Base-by-base conservation (phyloP, 2,329 filamentous ascomycete genomes). In the Aschersonia sp. region DNA sequence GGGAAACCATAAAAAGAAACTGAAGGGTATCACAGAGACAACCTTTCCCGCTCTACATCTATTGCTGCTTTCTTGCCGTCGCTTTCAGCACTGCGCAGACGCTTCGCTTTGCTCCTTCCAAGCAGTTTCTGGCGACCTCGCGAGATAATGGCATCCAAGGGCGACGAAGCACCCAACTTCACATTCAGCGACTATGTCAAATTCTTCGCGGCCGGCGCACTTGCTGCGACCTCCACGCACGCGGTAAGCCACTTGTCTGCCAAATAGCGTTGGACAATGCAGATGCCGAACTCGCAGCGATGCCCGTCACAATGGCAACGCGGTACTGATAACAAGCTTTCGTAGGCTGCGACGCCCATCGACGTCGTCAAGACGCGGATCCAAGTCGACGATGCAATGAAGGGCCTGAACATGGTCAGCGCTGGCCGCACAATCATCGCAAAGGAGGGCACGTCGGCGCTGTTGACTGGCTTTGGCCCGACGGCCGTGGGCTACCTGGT, bases 291-390 rank as follows among this genome's bases (percentile, higher is more conserved):
- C 9, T n/a, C 10, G 2, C 40, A 14, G 22, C 4, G 12, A 32
- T 22, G 2, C 22, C 22, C 2, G 2, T 22, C 22, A 3, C 22
- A 4, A 22, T 4, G 22, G 22, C 22, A 22, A 2, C 22, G 22
- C 22, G 22, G 32, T 43, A 41, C 44, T 43, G 32, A 49, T 44
- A 37, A 32, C 31, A 42, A 50, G 43, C 51, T 8, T 32, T 41
- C 32, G n/a, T 45, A 74, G 71, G 71, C 69, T n/a, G 72, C 68
- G 10, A 75, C 72, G 5, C 72, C 72, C 43, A 75, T 71, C 51
- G 69, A 69, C 62, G 89, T 88, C 63, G 84, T 94, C 69, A 94
- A 94, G 77, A 94, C 87, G 58, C 79, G 86, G 59, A 90, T 94
- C 64, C 87, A 94, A 70, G 84, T 94, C 62, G 87, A 94, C 69